Conservation (phyloP, 2,329 filamentous ascomycete genomes). For the Botryotinia convoluta region DNA sequence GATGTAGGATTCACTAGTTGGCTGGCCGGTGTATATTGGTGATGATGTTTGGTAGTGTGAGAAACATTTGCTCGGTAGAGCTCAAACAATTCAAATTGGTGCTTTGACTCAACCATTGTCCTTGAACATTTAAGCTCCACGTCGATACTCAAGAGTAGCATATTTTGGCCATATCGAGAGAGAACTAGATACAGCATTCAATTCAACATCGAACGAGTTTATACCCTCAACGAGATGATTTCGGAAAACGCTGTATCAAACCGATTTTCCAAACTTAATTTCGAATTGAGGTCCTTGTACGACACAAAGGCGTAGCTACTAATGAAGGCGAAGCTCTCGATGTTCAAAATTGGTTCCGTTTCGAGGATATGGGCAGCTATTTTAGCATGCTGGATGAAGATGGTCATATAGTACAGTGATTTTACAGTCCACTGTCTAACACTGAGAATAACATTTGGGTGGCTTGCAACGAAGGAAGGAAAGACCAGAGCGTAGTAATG, state of each 20-base stretch:
- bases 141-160: too few relatives aligned
- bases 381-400: constrained; percentile 21
- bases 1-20: neutral
- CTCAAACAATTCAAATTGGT: neutral
- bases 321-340: constrained; percentile 22
- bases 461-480: constrained; percentile 20
- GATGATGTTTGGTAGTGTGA: neutral
- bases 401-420: constrained; percentile 19
- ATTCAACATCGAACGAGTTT: neutral
- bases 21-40: neutral
- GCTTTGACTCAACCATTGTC: too few relatives aligned
- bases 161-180: neutral
- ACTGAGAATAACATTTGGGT: neutral
- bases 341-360: neutral
- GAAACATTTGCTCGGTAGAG: neutral
- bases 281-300: neutral
- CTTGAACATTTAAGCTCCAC: neutral
- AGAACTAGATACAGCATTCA: neutral
- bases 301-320: constrained; percentile 22
- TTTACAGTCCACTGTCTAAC: constrained; percentile 17
- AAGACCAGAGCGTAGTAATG: constrained; percentile 15
- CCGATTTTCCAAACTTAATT: too few relatives aligned
- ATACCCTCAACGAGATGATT: neutral
- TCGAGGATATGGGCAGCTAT: constrained; percentile 20
- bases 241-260: neutral